phyloP scores from a whole-genome alignment of 306 rosid species.

The Biancaea sappan region DNA sequence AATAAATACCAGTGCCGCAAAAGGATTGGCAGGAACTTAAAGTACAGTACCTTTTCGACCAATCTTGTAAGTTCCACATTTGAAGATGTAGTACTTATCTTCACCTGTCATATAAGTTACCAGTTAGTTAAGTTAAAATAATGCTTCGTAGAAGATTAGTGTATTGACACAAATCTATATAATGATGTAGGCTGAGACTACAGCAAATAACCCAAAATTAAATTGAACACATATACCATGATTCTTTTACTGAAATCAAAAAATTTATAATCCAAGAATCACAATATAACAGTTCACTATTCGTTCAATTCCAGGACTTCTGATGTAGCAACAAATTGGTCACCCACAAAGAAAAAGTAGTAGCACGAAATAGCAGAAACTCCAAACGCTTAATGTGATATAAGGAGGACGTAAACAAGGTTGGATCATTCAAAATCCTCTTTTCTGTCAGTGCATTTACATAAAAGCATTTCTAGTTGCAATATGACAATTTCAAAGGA shows the following conservation, averaged over 20 bases:
- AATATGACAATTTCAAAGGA: too few relatives aligned
- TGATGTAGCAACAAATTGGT: background rate
- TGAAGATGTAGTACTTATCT: conserved; percentile 71
- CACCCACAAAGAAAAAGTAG: background rate
- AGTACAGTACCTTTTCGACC: conserved; percentile 84
- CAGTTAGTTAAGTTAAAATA: background rate
- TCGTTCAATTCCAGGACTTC: background rate
- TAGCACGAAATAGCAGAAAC: background rate
- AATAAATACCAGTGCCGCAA: background rate
- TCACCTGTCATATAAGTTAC: conserved; percentile 58
- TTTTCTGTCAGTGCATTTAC: background rate
- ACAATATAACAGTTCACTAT: background rate
- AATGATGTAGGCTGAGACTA: background rate
- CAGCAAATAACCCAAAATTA: background rate
- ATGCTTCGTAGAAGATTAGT: background rate
- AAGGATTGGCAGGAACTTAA: background rate
- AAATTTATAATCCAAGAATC: conserved; percentile 1
- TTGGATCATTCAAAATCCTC: background rate
- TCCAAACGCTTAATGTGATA: background rate
- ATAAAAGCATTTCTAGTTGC: background rate
- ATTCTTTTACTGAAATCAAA: background rate
- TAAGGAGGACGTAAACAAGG: background rate
- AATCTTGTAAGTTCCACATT: conserved; percentile 70
- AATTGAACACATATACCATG: background rate
- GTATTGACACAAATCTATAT: background rate